phyloP scores from a whole-genome alignment of 176 grass and related monocot species.

The Paspalum vaginatum region DNA sequence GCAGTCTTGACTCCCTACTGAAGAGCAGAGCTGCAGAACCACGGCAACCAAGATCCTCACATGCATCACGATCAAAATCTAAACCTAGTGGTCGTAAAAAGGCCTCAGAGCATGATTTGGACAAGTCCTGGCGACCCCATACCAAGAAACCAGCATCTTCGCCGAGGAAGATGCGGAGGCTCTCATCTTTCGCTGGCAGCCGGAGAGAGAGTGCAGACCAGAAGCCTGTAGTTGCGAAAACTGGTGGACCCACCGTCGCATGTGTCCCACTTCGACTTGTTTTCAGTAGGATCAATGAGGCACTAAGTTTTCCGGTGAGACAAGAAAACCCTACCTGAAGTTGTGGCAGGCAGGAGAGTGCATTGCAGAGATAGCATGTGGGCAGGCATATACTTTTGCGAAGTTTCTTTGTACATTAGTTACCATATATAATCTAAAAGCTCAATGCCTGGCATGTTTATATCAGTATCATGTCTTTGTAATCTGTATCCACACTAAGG shows the following conservation, averaged over 20 bases:
- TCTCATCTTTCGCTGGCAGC: constrained; percentile 84
- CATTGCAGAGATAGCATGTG: constrained; percentile 20
- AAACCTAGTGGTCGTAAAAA: constrained; percentile 48
- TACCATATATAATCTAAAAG: constrained; percentile 35
- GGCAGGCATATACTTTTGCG: constrained; percentile 34
- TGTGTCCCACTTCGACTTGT: constrained; percentile 90
- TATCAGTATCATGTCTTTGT: constrained; percentile 42
- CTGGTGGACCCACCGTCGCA: constrained; percentile 59
- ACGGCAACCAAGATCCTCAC: constrained; percentile 45
- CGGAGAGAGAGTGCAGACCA: constrained; percentile 47
- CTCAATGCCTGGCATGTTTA: constrained; percentile 45
- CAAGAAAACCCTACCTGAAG: constrained; percentile 60
- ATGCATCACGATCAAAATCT: constrained; percentile 44
- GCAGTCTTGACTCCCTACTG: constrained; percentile 55
- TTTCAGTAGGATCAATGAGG: constrained; percentile 99
- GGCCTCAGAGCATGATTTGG: constrained; percentile 42
- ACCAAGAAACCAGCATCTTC: constrained; percentile 77
- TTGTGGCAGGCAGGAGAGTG: constrained; percentile 10
- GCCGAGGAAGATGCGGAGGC: constrained; percentile 89
- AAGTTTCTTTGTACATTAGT: constrained; percentile 56
- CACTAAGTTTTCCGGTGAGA: constrained; percentile 67
- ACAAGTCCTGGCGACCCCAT: constrained; percentile 62
- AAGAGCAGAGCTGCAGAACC: constrained; percentile 48
- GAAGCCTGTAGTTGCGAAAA: constrained; percentile 63
- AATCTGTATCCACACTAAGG: constrained; percentile 40